These are phyloP conservation scores for Ophiobolus disseminans DNA, from an alignment of 2,329 filamentous ascomycete genomes.

Conservation along the genomic window DNA sequence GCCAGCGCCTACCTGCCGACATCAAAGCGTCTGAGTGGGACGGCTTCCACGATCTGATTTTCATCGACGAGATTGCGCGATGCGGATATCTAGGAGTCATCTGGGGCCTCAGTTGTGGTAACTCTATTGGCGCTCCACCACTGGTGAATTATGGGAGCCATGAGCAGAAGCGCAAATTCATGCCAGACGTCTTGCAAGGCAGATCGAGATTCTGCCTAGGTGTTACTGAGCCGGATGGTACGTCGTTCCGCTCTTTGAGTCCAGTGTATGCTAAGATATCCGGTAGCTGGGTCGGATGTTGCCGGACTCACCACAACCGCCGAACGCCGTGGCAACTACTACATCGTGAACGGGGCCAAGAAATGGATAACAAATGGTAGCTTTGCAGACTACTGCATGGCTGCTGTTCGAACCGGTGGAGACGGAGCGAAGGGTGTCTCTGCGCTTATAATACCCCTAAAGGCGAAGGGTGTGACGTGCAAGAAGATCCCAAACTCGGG, in stretches of 20 bases:
- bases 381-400: slow-evolving; percentile 80
- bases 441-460: slow-evolving; percentile 77
- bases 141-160: slow-evolving; percentile 55
- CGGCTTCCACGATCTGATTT: slow-evolving; percentile 34
- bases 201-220: slow-evolving; percentile 85
- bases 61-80: slow-evolving; percentile 31
- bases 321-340: slow-evolving; percentile 47
- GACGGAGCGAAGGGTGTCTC: slow-evolving; percentile 68
- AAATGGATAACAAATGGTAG: slow-evolving; percentile 84
- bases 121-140: slow-evolving; percentile 22
- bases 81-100: slow-evolving; percentile 15
- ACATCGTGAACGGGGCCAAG: slow-evolving; percentile 73
- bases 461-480: slow-evolving; percentile 50
- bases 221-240: slow-evolving; percentile 77
- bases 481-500: slow-evolving; percentile 7
- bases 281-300: slow-evolving; percentile 71
- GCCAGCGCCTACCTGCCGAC: slow-evolving; percentile 5
- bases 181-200: slow-evolving; percentile 74
- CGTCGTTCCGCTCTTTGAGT: background rate
- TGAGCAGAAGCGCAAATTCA: slow-evolving; percentile 68
- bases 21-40: slow-evolving; percentile 25
- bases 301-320: slow-evolving; percentile 78
- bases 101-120: slow-evolving; percentile 9
- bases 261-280: slow-evolving; percentile 64
- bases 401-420: slow-evolving; percentile 71